These are phyloP conservation scores for Trichosanthes truncata DNA, from an alignment of 306 rosid species.

Conservation along the genomic window DNA sequence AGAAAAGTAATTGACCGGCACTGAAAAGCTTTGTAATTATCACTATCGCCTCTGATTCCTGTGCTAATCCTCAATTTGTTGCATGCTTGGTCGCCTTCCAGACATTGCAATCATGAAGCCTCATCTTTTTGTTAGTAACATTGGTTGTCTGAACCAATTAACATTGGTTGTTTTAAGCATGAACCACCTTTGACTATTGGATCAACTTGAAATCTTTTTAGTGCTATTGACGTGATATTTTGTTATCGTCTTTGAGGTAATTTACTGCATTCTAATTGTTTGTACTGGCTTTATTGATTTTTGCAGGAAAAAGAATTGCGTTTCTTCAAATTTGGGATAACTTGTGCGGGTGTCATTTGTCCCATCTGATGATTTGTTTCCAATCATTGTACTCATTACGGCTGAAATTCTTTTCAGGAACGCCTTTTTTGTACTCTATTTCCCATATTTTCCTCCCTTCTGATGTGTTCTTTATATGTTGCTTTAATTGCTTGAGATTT, in stretches of 20 bases:
- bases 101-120: conserved; percentile 1
- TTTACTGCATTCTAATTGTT: background rate
- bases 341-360: conserved; percentile 24
- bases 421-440: conserved; percentile 52
- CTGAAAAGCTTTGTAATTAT: background rate
- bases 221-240: background rate
- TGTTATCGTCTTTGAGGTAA: background rate
- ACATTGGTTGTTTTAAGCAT: background rate
- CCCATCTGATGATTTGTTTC: conserved; percentile 79
- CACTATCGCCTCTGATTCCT: background rate
- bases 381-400: conserved; percentile 39
- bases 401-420: conserved; percentile 36
- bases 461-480: conserved; percentile 51
- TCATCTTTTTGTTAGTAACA: background rate
- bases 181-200: background rate
- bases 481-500: conserved; percentile 35
- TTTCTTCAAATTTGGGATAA: conserved; percentile 21
- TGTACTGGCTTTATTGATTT: conserved; percentile 1
- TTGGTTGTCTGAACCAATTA: background rate
- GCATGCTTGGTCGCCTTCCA: background rate
- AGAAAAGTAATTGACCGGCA: conserved; percentile 2
- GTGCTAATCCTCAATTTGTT: background rate
- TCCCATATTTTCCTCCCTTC: conserved; percentile 62
- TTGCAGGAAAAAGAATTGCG: background rate
- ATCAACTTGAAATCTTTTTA: background rate